These are phyloP conservation scores for Crithidia brevicula DNA, from an alignment of 208 protist genomes.

Conservation along the genomic window DNA sequence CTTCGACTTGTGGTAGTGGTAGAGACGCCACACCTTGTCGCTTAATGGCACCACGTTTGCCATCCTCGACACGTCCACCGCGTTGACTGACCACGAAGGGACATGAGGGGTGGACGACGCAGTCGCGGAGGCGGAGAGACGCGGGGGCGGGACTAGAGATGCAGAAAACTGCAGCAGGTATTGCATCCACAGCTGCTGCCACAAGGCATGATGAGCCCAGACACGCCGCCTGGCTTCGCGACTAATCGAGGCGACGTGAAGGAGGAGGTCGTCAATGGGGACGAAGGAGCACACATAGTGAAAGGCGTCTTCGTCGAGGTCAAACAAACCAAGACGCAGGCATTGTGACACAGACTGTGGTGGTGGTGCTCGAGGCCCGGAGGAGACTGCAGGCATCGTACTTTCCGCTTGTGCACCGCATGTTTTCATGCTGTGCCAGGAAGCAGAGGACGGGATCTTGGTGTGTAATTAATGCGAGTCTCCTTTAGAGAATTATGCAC, in stretches of 20 bases:
- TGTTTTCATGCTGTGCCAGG: no score
- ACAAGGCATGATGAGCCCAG: conserved; percentile 13
- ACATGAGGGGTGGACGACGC: not conserved
- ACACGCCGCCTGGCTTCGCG: conserved; percentile 10
- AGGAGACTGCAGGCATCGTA: no score
- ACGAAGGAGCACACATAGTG: conserved; percentile 31
- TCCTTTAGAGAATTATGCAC: no score
- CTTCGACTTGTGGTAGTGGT: conserved; percentile 28
- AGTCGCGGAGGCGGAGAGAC: not conserved
- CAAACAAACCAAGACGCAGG: conserved; percentile 5
- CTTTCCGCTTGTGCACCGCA: no score
- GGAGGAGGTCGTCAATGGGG: conserved; percentile 24
- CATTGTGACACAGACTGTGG: not conserved
- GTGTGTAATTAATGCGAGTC: no score
- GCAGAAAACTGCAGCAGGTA: conserved; percentile 24
- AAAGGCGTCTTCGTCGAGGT: conserved; percentile 27
- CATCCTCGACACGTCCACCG: not conserved
- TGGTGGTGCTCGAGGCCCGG: no score
- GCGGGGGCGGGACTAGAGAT: conserved; percentile 20
- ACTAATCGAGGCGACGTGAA: conserved; percentile 6
- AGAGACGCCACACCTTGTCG: conserved; percentile 21
- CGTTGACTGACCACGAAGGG: not conserved
- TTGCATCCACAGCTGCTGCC: conserved; percentile 39
- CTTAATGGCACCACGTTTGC: not conserved
- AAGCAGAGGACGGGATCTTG: no score